These are phyloP conservation scores for Centaurea solstitialis DNA, from an alignment of 129 eudicot species.

Conservation along the genomic window DNA sequence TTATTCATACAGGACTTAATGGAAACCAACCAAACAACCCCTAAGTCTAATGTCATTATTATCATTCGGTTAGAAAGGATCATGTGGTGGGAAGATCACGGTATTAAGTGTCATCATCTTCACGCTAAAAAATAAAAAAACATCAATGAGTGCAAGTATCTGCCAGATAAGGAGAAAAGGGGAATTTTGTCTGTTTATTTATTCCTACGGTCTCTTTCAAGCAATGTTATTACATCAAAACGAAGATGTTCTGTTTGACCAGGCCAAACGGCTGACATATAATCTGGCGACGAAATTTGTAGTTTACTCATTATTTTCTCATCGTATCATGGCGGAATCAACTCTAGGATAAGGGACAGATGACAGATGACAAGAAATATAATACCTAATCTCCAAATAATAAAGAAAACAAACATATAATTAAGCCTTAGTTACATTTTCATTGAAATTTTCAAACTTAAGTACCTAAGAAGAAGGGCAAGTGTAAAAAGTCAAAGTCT, in stretches of 20 bases:
- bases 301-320: neutral
- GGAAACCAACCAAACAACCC: neutral
- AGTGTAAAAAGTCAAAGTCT: neutral
- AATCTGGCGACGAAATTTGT: neutral
- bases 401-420: neutral
- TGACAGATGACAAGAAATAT: neutral
- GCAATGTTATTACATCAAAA: neutral
- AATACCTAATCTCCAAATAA: neutral
- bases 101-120: neutral
- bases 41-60: neutral
- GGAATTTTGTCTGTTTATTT: neutral
- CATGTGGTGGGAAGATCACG: neutral
- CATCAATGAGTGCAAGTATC: neutral
- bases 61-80: neutral
- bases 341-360: neutral
- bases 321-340: neutral
- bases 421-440: neutral
- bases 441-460: neutral
- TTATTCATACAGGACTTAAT: too few relatives aligned
- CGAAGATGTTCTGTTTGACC: neutral
- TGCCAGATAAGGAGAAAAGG: too few relatives aligned
- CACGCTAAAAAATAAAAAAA: neutral
- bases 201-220: neutral
- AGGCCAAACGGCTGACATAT: neutral
- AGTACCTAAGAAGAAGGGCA: neutral